Evolutionary conservation across 1,284 basidiomycete species (phyloP).

Genomic region (Leccinum fallax): DNA sequence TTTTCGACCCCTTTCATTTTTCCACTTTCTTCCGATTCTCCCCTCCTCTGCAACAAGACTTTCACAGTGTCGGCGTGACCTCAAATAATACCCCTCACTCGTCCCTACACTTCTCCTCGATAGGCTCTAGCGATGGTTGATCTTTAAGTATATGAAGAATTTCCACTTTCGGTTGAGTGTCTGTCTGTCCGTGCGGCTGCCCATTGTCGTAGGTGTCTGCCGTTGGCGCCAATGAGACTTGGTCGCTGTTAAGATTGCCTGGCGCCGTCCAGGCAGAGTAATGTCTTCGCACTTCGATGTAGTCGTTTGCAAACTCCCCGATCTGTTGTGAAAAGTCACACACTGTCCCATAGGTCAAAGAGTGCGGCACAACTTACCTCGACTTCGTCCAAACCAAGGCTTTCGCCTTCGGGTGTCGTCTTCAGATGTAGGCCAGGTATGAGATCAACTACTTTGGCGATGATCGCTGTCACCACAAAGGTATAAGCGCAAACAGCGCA

Average conservation of each 20-base stretch:
- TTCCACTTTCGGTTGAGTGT: conserved; percentile 24
- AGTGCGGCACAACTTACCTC: conserved; percentile 55
- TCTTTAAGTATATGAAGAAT: conserved; percentile 8
- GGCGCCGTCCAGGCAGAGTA: conserved; percentile 56
- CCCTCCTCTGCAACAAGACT: not conserved
- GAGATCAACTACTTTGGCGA: conserved; percentile 72
- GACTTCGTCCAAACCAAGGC: conserved; percentile 86
- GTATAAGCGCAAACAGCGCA: conserved; percentile 67
- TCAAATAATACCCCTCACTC: not conserved
- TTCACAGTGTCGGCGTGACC: not conserved
- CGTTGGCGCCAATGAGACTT: conserved; percentile 12
- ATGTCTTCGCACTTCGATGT: conserved; percentile 75
- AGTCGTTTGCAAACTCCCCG: conserved; percentile 77
- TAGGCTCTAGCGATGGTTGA: conserved; percentile 15
- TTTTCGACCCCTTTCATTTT: not conserved
- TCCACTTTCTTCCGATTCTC: not conserved
- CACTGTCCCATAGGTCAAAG: not conserved
- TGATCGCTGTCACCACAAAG: conserved; percentile 67
- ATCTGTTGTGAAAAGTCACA: conserved; percentile 46
- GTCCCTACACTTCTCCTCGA: conserved; percentile 22
- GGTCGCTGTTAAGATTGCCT: conserved; percentile 8
- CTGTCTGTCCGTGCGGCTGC: conserved; percentile 49
- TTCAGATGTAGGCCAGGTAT: conserved; percentile 81
- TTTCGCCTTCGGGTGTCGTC: conserved; percentile 76
- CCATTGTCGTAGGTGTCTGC: conserved; percentile 36